phyloP scores from a whole-genome alignment of 2,329 filamentous ascomycete genomes.

The Leptographium lundbergii region DNA sequence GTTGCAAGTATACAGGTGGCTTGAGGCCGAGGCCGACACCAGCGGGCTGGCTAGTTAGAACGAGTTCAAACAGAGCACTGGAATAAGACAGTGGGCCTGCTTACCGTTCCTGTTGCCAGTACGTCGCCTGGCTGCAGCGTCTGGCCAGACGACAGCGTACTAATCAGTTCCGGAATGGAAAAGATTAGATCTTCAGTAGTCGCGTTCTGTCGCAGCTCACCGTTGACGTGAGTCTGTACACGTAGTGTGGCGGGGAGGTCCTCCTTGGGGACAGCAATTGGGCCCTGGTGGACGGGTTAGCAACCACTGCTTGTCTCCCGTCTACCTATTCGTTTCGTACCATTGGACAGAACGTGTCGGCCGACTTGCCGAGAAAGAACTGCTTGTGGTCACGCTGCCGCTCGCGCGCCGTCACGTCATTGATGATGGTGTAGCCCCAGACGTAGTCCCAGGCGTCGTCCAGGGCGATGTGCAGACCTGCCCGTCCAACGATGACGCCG shows the following conservation, averaged over 20 bases:
- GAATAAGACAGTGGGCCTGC: neutral
- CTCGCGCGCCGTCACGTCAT: conserved; percentile 38
- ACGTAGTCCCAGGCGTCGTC: conserved; percentile 35
- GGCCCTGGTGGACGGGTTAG: conserved; percentile 14
- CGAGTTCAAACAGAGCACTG: neutral
- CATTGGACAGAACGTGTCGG: conserved; percentile 44
- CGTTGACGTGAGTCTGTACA: conserved; percentile 32
- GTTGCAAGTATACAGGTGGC: conserved; percentile 26
- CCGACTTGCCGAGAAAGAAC: conserved; percentile 44
- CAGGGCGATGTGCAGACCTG: conserved; percentile 29
- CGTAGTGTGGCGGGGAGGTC: conserved; percentile 28
- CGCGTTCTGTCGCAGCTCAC: conserved; percentile 30
- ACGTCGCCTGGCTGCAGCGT: conserved; percentile 33
- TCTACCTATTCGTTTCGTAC: neutral
- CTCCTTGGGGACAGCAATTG: conserved; percentile 24
- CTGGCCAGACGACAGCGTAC: conserved; percentile 26
- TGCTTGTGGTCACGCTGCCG: conserved; percentile 44
- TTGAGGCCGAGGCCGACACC: conserved; percentile 34
- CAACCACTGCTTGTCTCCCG: neutral
- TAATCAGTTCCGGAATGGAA: conserved; percentile 26
- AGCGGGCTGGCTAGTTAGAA: conserved; percentile 15
- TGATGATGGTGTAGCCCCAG: conserved; percentile 44
- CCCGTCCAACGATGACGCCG: conserved; percentile 40
- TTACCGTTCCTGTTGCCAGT: conserved; percentile 28
- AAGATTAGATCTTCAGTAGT: conserved; percentile 34